Percentiles rank a stretch among this genome's conserved stretches.
Conservation (phyloP, 139 green algal species). For the Asterochloris erici region DNA sequence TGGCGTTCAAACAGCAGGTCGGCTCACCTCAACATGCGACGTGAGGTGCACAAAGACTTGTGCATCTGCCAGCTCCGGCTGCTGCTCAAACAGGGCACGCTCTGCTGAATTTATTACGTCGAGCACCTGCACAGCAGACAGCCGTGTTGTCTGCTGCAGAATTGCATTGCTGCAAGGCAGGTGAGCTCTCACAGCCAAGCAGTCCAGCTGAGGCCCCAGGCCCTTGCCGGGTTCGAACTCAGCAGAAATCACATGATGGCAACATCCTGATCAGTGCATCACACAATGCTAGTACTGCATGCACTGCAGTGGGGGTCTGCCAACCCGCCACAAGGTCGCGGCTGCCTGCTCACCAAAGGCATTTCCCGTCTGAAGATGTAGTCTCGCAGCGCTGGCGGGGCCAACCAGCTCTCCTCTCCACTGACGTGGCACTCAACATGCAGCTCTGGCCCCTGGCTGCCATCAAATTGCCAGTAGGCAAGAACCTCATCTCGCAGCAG, state of each 20-base stretch:
- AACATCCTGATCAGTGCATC: background rate
- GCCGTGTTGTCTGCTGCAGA: background rate
- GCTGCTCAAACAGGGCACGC: slow-evolving; percentile 39
- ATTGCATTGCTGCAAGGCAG: background rate
- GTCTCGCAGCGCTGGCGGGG: slow-evolving; percentile 72
- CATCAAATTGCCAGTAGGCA: slow-evolving; percentile 67
- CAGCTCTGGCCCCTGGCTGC: slow-evolving; percentile 35
- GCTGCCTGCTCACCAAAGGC: slow-evolving; percentile 58
- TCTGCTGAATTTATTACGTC: slow-evolving; percentile 77
- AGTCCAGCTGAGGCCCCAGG: no score
- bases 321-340: background rate
- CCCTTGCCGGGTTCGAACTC: no score
- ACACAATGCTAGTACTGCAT: background rate
- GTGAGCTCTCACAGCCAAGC: background rate
- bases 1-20: background rate
- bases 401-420: slow-evolving; percentile 78
- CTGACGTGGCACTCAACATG: slow-evolving; percentile 91
- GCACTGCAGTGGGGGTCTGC: background rate
- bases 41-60: slow-evolving; percentile 77
- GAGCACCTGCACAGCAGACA: slow-evolving; percentile 54
- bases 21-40: slow-evolving; percentile 45
- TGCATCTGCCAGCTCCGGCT: slow-evolving; percentile 41
- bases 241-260: background rate
- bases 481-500: slow-evolving; percentile 75
- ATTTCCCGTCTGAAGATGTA: slow-evolving; percentile 93